Evolutionary conservation across 106 monocot species (phyloP).

Genomic region (Acorus gramineus): DNA sequence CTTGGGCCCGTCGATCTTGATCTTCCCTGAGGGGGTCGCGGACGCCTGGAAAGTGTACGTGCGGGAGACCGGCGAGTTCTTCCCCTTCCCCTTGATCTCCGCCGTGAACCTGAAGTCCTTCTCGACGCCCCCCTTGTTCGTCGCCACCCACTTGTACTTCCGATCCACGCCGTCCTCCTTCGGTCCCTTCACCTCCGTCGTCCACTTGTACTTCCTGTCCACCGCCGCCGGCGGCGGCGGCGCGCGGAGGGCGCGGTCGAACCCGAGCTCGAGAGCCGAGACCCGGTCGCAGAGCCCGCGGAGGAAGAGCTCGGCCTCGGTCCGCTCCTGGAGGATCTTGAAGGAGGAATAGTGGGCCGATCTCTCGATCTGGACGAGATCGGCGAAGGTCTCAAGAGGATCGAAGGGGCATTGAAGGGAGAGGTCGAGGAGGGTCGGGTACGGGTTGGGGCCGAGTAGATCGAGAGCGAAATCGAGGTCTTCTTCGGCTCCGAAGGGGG

Average conservation of each 20-base stretch:
- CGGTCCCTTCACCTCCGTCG: slow-evolving; percentile 49
- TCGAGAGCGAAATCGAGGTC: slow-evolving; percentile 26
- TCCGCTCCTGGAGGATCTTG: slow-evolving; percentile 6
- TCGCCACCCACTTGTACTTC: slow-evolving; percentile 49
- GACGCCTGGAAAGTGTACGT: slow-evolving; percentile 28
- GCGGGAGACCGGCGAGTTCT: slow-evolving; percentile 8
- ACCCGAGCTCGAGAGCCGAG: slow-evolving; percentile 56
- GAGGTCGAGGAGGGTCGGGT: slow-evolving; percentile 8
- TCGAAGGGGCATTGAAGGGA: slow-evolving; percentile 1
- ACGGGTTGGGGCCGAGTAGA: slow-evolving; percentile 15
- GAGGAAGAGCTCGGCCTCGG: slow-evolving; percentile 29
- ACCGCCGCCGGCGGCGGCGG: not conserved
- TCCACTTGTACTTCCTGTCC: slow-evolving; percentile 76
- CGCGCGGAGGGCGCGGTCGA: slow-evolving; percentile 1
- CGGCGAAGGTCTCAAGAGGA: slow-evolving; percentile 2
- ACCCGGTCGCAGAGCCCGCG: slow-evolving; percentile 52
- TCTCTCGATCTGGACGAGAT: slow-evolving; percentile 9
- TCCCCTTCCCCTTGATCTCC: slow-evolving; percentile 44
- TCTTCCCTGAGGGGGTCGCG: not conserved
- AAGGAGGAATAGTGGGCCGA: not conserved
- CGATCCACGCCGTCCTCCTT: slow-evolving; percentile 26
- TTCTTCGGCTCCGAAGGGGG: slow-evolving; percentile 3
- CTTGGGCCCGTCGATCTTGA: slow-evolving; percentile 3
- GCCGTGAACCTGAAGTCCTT: slow-evolving; percentile 30
- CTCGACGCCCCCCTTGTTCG: slow-evolving; percentile 35